phyloP scores from a whole-genome alignment of 768 basidiomycete genomes.

The Paxillus rubicundulus region DNA sequence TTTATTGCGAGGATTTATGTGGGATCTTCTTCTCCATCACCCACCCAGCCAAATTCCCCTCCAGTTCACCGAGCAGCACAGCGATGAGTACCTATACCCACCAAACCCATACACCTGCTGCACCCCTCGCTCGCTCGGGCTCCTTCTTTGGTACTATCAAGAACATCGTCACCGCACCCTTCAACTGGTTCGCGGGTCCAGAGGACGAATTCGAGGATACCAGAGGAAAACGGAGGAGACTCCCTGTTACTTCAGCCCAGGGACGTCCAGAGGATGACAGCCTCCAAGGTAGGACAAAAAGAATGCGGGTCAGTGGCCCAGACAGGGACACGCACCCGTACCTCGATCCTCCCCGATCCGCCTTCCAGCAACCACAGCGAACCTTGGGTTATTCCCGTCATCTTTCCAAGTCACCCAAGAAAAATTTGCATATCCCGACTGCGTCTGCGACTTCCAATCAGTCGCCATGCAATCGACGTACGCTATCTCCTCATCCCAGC shows the following conservation, averaged over 20 bases:
- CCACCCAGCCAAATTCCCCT: constrained; percentile 13
- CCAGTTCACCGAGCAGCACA: constrained; percentile 17
- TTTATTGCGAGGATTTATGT: constrained; percentile 11
- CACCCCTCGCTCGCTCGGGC: constrained; percentile 47
- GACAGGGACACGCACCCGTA: constrained; percentile 41
- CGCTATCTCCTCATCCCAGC: constrained; percentile 41
- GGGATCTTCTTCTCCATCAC: constrained; percentile 21
- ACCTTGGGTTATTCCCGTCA: constrained; percentile 21
- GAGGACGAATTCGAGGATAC: constrained; percentile 49
- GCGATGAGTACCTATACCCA: constrained; percentile 32
- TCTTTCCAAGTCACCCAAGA: constrained; percentile 28
- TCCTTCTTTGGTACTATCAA: constrained; percentile 64
- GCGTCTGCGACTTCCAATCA: constrained; percentile 28
- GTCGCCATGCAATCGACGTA: constrained; percentile 37
- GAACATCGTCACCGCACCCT: constrained; percentile 62
- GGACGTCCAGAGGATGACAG: constrained; percentile 32
- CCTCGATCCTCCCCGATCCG: constrained; percentile 54
- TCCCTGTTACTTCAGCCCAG: constrained; percentile 28
- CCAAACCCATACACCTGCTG: constrained; percentile 21
- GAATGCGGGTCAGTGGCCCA: constrained; percentile 53
- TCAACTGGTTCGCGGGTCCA: constrained; percentile 51
- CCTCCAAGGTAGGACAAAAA: constrained; percentile 41
- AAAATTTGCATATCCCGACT: constrained; percentile 30
- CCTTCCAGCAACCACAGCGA: constrained; percentile 33
- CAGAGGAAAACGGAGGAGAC: constrained; percentile 55